Percentiles rank a stretch among this genome's conserved stretches.
Evolutionary conservation across 441 rosid genomes (phyloP).

Genomic region (Pelargonium myrrhifolium): DNA sequence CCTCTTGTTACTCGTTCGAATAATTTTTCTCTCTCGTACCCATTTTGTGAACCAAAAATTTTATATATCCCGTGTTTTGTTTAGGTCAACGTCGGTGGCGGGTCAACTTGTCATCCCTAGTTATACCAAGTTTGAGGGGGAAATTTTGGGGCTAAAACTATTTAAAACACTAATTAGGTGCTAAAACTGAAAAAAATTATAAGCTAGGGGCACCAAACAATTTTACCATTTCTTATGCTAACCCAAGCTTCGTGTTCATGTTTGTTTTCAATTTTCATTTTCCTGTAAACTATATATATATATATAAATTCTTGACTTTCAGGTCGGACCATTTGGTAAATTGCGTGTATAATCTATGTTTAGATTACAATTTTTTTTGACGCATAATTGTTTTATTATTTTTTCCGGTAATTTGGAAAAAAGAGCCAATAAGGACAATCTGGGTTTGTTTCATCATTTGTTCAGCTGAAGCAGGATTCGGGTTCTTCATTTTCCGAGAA

Average conservation of each 20-base stretch:
- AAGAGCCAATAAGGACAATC: constrained; percentile 3
- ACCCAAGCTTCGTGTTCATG: background rate
- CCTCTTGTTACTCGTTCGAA: no score
- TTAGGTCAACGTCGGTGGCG: no score
- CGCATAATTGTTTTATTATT: background rate
- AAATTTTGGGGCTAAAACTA: no score
- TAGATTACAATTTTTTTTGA: background rate
- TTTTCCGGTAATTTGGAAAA: background rate
- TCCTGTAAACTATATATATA: background rate
- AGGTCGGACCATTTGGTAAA: background rate
- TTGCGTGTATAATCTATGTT: constrained; percentile 5
- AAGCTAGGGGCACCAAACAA: no score
- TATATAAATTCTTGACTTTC: background rate
- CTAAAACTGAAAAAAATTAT: no score
- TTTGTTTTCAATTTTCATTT: background rate
- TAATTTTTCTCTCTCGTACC: no score
- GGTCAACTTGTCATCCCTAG: no score
- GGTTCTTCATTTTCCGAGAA: background rate
- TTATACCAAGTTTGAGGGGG: no score
- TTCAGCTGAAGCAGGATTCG: background rate
- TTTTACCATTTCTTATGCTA: no score
- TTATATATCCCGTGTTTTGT: no score
- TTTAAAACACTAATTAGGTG: no score
- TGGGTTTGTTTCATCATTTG: background rate
- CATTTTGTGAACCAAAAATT: no score